Conservation (phyloP, 805 yeast genomes). For the Ogataea siamensis region DNA sequence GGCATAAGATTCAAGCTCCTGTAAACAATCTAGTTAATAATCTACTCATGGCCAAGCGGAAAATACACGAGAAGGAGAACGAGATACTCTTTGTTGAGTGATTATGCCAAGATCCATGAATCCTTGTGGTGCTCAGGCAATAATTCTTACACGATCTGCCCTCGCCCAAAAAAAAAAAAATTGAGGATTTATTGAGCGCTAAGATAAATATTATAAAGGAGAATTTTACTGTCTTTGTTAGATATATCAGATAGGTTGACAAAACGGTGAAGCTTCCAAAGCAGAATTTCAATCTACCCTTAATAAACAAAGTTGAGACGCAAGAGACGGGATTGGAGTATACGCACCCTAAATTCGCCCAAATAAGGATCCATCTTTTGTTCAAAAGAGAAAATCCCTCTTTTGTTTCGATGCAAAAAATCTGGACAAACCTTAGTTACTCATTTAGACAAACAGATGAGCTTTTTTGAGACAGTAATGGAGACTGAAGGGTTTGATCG, state of each 20-base stretch:
- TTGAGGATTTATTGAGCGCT: constrained; percentile 7
- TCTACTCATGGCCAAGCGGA: constrained; percentile 1
- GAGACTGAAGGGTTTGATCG: constrained; percentile 18
- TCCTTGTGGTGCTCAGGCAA: too few relatives aligned
- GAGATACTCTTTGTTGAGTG: constrained; percentile 4
- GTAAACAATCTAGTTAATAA: neutral
- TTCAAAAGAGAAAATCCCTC: neutral
- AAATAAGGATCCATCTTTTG: constrained; percentile 2
- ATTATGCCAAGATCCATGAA: too few relatives aligned
- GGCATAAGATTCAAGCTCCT: constrained; percentile 1
- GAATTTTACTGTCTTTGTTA: constrained; percentile 5
- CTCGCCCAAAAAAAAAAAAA: constrained; percentile 1
- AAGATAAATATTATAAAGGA: constrained; percentile 4
- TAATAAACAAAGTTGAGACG: too few relatives aligned
- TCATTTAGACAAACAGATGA: too few relatives aligned
- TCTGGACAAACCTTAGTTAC: too few relatives aligned
- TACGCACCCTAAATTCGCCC: too few relatives aligned
- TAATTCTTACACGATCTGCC: constrained; percentile 8
- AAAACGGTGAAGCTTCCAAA: neutral
- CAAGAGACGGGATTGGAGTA: too few relatives aligned
- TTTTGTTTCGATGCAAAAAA: constrained; percentile 1
- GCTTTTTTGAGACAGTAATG: constrained; percentile 20
- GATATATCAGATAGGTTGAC: neutral
- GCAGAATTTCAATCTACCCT: too few relatives aligned
- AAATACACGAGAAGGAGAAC: neutral